phyloP scores from a whole-genome alignment of 345 rosid species.

The Arabis hirsuta region DNA sequence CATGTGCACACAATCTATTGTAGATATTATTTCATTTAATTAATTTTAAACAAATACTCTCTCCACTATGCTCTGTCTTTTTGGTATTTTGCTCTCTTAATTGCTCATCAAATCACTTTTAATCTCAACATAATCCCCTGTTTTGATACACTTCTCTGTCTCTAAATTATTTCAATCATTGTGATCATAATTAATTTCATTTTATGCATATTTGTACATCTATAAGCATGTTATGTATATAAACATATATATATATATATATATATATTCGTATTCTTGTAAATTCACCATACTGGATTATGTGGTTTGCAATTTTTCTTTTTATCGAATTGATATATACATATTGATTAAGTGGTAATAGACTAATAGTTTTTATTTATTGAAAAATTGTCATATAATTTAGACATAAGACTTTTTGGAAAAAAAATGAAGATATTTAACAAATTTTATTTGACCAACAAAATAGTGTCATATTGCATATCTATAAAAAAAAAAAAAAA shows the following conservation, averaged over 20 bases:
- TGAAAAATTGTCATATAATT: too few relatives aligned
- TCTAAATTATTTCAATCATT: conserved; percentile 33
- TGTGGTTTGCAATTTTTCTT: not conserved
- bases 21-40: conserved; percentile 51
- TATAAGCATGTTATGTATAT: not conserved
- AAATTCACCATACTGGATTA: not conserved
- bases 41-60: conserved; percentile 39
- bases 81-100: conserved; percentile 40
- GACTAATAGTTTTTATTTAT: too few relatives aligned
- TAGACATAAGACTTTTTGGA: too few relatives aligned
- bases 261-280: not conserved
- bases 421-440: too few relatives aligned
- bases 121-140: conserved; percentile 52
- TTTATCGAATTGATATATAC: too few relatives aligned
- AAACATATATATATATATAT: not conserved
- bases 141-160: conserved; percentile 38
- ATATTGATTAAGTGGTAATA: too few relatives aligned
- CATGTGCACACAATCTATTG: conserved; percentile 80
- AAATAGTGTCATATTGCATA: too few relatives aligned
- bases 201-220: not conserved
- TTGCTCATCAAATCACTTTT: conserved; percentile 58
- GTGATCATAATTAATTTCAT: not conserved
- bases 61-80: conserved; percentile 65
- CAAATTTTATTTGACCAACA: too few relatives aligned
- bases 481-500: too few relatives aligned